A percentile compares a stretch with the other conserved stretches of the same genome.
These are phyloP conservation scores for Marasmius fiardii DNA, from an alignment of 1,284 basidiomycete genomes.

Conservation along the genomic window DNA sequence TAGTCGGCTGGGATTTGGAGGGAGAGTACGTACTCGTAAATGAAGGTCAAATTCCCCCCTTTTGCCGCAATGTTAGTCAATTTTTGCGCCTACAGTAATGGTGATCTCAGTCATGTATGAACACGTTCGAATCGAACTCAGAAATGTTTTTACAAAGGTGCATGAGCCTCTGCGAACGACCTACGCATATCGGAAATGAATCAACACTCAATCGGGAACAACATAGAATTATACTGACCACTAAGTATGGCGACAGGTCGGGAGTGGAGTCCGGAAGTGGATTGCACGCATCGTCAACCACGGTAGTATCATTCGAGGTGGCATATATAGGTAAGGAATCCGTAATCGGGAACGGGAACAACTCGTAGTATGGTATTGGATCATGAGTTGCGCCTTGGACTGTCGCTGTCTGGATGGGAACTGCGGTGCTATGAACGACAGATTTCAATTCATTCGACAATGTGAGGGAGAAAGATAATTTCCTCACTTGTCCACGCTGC, in stretches of 20 bases:
- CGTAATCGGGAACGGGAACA: conserved; percentile 33
- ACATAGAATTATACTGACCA: conserved; percentile 14
- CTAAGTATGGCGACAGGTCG: conserved; percentile 38
- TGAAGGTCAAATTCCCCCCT: conserved; percentile 42
- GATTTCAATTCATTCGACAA: not conserved
- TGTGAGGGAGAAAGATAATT: not conserved
- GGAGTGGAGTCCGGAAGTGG: conserved; percentile 43
- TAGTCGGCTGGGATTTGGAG: no score
- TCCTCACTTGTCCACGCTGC: conserved; percentile 36
- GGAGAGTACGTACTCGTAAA: conserved; percentile 46
- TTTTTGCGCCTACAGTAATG: conserved; percentile 32
- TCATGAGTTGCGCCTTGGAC: conserved; percentile 36
- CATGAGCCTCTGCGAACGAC: conserved; percentile 20
- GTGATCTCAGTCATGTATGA: not conserved
- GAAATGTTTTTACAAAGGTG: not conserved
- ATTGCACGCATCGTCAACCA: conserved; percentile 45
- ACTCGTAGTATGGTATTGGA: conserved; percentile 38
- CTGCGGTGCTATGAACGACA: conserved; percentile 24
- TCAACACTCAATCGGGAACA: no score
- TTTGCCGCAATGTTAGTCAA: conserved; percentile 47
- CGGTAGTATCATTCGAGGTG: conserved; percentile 38
- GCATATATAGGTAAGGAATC: conserved; percentile 38
- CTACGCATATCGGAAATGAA: conserved; percentile 14
- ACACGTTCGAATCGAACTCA: not conserved
- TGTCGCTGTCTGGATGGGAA: conserved; percentile 36